Evolutionary conservation across 2,329 filamentous ascomycete genomes (phyloP).

Genomic region (Fusarium veterinarium): DNA sequence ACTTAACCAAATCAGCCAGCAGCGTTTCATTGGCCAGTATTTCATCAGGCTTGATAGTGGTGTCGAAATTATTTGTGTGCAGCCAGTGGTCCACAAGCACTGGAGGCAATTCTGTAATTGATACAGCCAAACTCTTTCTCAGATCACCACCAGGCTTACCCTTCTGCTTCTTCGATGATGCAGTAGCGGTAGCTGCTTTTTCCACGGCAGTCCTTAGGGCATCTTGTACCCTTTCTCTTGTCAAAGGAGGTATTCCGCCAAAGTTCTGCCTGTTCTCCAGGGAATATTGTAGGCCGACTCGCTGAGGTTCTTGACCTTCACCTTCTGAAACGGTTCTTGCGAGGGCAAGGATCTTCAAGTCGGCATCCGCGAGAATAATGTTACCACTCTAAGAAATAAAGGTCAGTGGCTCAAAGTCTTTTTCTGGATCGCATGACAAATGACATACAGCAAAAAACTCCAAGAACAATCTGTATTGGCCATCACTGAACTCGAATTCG

Average conservation of each 20-base stretch:
- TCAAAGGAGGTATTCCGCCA: slow-evolving; percentile 77
- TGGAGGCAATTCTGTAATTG: slow-evolving; percentile 89
- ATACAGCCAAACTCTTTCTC: slow-evolving; percentile 82
- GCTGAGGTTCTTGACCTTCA: slow-evolving; percentile 84
- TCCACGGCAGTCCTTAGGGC: slow-evolving; percentile 76
- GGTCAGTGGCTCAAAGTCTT: slow-evolving; percentile 15
- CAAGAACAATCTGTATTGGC: slow-evolving; percentile 85
- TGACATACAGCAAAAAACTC: slow-evolving; percentile 84
- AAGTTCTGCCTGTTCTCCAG: slow-evolving; percentile 88
- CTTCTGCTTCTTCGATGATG: slow-evolving; percentile 72
- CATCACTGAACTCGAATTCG: slow-evolving; percentile 92
- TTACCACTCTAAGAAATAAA: slow-evolving; percentile 75
- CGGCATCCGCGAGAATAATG: slow-evolving; percentile 88
- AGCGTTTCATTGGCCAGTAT: slow-evolving; percentile 74
- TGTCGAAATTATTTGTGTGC: slow-evolving; percentile 75
- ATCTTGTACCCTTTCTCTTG: slow-evolving; percentile 75
- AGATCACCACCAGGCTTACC: slow-evolving; percentile 80
- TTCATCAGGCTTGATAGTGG: slow-evolving; percentile 72
- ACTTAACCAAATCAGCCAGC: slow-evolving; percentile 73
- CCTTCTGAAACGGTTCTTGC: slow-evolving; percentile 83
- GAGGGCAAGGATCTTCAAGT: slow-evolving; percentile 84
- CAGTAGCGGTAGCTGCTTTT: slow-evolving; percentile 62
- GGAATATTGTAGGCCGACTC: slow-evolving; percentile 81
- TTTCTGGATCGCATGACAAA: not conserved
- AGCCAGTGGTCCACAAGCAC: slow-evolving; percentile 89